Evolutionary conservation across 208 protist genomes (phyloP).

Genomic region (Blastocrithidia nonstop): DNA sequence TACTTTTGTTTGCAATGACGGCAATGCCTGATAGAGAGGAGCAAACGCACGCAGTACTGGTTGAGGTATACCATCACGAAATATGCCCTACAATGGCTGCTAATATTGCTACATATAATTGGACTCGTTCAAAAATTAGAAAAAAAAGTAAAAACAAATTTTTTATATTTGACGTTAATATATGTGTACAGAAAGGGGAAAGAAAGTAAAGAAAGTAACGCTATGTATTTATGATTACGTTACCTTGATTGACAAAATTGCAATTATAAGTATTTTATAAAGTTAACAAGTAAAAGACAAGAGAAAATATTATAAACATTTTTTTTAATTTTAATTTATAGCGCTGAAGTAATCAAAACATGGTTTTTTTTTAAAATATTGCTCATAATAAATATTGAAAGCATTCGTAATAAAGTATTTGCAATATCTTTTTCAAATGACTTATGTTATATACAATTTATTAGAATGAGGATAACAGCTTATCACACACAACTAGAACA

Average conservation of each 20-base stretch:
- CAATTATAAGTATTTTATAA: not conserved
- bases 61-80: conserved; percentile 82
- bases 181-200: conserved; percentile 1
- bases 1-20: conserved; percentile 54
- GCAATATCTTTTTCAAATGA: no score
- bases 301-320: conserved; percentile 2
- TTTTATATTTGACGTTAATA: no score
- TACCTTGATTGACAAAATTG: no score
- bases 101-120: conserved; percentile 65
- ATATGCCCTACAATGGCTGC: conserved; percentile 78
- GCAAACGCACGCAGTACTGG: conserved; percentile 80
- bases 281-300: conserved; percentile 3
- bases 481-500: no score
- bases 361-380: no score
- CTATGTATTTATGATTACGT: no score
- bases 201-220: not conserved
- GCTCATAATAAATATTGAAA: no score
- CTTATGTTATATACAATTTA: no score
- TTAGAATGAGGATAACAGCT: no score
- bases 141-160: not conserved
- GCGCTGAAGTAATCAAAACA: no score
- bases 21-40: conserved; percentile 75
- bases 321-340: no score
- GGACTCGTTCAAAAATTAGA: not conserved
- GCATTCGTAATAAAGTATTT: no score